Evolutionary conservation across 371 early-diverging fungal species (phyloP).

Genomic region (Mucor indicus): DNA sequence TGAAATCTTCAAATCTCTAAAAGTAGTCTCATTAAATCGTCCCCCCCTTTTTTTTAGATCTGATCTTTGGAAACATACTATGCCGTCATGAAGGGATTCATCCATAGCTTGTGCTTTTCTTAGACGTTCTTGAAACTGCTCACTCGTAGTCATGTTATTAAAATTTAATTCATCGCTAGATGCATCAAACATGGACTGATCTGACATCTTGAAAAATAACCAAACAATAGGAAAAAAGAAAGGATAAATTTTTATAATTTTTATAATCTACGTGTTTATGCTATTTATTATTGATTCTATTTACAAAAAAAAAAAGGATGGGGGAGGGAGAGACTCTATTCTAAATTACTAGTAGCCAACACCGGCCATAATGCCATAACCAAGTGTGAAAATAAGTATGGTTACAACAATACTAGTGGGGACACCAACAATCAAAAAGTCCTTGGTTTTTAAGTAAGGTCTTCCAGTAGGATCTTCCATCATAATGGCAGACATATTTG

Average conservation of each 20-base stretch:
- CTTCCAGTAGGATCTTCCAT: constrained; percentile 85
- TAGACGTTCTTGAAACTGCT: constrained; percentile 28
- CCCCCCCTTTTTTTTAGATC: neutral
- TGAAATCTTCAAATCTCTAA: constrained; percentile 4
- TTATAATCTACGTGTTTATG: too few relatives aligned
- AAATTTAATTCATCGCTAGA: too few relatives aligned
- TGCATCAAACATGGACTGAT: too few relatives aligned
- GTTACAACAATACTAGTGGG: constrained; percentile 71
- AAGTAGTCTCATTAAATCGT: neutral
- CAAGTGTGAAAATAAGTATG: constrained; percentile 64
- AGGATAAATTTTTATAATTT: too few relatives aligned
- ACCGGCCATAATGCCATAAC: constrained; percentile 60
- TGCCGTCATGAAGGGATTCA: constrained; percentile 15
- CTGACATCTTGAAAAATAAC: too few relatives aligned
- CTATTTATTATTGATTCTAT: too few relatives aligned
- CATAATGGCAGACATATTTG: constrained; percentile 94
- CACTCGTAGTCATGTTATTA: constrained; percentile 22
- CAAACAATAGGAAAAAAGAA: too few relatives aligned
- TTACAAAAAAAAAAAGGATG: too few relatives aligned
- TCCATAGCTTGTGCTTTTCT: constrained; percentile 18
- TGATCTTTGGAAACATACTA: constrained; percentile 15
- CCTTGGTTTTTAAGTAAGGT: constrained; percentile 76
- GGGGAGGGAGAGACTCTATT: too few relatives aligned
- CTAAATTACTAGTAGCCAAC: constrained; percentile 44
- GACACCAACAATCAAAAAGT: constrained; percentile 83